Base-by-base conservation (phyloP, 2,329 filamentous ascomycete species). In the Claviceps digitariae region DNA sequence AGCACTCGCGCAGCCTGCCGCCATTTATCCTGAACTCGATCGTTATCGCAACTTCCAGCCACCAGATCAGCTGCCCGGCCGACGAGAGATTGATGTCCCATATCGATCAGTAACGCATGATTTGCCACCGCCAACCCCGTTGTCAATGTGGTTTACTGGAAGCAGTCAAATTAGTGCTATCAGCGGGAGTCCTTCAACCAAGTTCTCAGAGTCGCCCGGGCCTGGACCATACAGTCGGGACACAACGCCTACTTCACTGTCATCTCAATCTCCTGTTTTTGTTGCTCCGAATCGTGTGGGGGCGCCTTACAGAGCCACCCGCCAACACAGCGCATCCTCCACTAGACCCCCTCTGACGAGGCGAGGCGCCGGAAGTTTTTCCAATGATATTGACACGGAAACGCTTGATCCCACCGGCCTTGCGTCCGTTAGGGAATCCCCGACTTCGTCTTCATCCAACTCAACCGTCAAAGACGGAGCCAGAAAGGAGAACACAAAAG, bases 171-270 rank as follows among this genome's bases (percentile, higher is more conserved):
- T 74, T 44, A 79, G 78, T 65, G 77, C 74, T 2, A 75, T 82
- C 52, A 88, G 85, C 56, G 80, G 74, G 25, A 89, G 84, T 55
- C 84, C 86, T 40, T 90, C 86, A 4, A 89, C 86, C 1, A 75
- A 83, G 56, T 89, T 86, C 61, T 87, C 84, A 1, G 86, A 82
- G 53, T 90, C 86, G 0, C 81, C 81, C 1, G 78, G 79, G 1
- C 81, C 84, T 12, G 80, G 83, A 2, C 71, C 81, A 5, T 90
- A 88, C 66, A 90, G 86, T 63, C 77, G 86, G 57, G 84, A 86
- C 55, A 89, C 86, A 1, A 90, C 86, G 3, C 86, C 86, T 7
- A 89, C 85, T 4, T 90, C 86, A 10, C 82, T 86, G 57, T 85
- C 83, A 8, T 90, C 86, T 1, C 83, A 85, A 60, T 90, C 85